Evolutionary conservation across 805 yeast genomes (phyloP).

Genomic region (Wickerhamiella siamensis): DNA sequence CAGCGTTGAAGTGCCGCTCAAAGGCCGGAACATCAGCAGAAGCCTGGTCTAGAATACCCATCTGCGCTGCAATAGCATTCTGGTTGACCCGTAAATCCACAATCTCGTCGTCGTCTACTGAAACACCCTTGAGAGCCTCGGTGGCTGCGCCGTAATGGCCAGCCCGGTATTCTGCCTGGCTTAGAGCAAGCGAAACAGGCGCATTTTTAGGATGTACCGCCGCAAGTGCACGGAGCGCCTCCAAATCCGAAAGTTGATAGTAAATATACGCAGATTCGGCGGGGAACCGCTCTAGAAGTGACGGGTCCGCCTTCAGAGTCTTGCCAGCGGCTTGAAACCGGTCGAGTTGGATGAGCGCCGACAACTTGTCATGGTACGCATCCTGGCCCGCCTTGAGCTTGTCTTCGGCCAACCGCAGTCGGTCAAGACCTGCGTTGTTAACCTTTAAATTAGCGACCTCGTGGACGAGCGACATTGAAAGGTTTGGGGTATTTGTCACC

Average conservation of each 20-base stretch:
- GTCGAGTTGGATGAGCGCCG: constrained; percentile 48
- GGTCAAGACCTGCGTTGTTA: constrained; percentile 6
- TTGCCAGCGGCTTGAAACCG: constrained; percentile 36
- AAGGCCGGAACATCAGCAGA: constrained; percentile 25
- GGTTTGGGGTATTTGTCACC: too few species aligned
- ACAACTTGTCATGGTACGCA: constrained; percentile 32
- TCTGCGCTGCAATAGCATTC: constrained; percentile 34
- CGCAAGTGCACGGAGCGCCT: constrained; percentile 16
- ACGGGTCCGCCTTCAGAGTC: constrained; percentile 25
- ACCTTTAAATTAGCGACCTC: constrained; percentile 10
- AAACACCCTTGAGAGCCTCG: constrained; percentile 25
- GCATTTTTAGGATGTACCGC: constrained; percentile 11
- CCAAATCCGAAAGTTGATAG: constrained; percentile 40
- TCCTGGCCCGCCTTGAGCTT: constrained; percentile 22
- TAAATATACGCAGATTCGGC: constrained; percentile 44
- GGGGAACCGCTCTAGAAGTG: constrained; percentile 5
- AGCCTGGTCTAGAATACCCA: constrained; percentile 12
- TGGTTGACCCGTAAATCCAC: constrained; percentile 46
- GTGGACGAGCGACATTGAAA: constrained; percentile 13
- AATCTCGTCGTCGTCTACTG: constrained; percentile 30
- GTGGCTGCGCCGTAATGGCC: constrained; percentile 34
- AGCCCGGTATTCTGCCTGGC: constrained; percentile 38
- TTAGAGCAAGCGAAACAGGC: constrained; percentile 33
- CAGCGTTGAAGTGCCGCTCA: constrained; percentile 47
- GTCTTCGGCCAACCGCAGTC: constrained; percentile 17